Base-by-base conservation (phyloP, 768 basidiomycete genomes). In the Brasilioporus rufonigricans region DNA sequence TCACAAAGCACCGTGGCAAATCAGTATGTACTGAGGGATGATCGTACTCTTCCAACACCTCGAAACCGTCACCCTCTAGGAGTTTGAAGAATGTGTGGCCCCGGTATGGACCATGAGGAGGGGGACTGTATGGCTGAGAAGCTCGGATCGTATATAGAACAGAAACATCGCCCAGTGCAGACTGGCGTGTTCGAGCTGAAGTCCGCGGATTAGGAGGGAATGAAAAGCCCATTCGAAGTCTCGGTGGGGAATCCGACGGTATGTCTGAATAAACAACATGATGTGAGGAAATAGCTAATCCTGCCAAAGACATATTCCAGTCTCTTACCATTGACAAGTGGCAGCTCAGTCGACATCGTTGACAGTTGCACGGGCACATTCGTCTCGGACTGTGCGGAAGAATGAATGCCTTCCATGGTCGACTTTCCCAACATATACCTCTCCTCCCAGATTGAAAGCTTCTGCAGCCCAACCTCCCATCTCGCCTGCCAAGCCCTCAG, bases 401-500 rank as follows among this genome's bases (percentile, higher is more conserved):
- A 6, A 18, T 4, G 10, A 11, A 18, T 8, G 12, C 21, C 9
- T 10, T 5, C 13, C 11, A 29, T 6, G 1, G 23, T 8, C n/a
- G 26, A 49, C 12, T 9, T 19, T 21, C 27, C 27, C 9, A 7
- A 10, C 16, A 11, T 7, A 13, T 19, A 33, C 2, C 8, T 23
- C 14, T 36, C 26, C 8, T 16, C 26, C 51, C 43, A 52, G 10
- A 8, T 13, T 27, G 11, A 9, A 32, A 24, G 29, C 29, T 9
- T 23, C n/a, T 48, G 45, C 26, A 3, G 11, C 14, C 26, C 51
- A 4, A 5, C 84, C 12, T 63, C 72, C 80, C 81, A 90, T 16
- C 87, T 75, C 43, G 69, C 69, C 60, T 73, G 71, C 88, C 88
- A 91, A 6, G 87, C 83, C 1, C 73, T 74, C 19, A 81, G 68